Conservation (phyloP, 176 grass and related monocot species). For the Pontederia paniculata region DNA sequence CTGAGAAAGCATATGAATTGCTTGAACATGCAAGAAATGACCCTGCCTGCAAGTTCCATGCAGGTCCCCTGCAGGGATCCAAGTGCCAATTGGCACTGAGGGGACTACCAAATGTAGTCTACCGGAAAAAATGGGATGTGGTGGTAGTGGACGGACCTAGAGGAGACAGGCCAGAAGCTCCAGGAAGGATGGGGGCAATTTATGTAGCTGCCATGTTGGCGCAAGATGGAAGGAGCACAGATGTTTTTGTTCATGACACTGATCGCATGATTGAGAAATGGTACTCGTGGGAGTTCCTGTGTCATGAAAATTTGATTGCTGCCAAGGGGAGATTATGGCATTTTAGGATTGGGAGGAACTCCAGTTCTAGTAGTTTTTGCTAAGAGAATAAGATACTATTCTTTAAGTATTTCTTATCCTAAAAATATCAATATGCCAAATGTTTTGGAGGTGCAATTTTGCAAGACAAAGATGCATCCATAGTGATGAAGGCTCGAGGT, state of each 20-base stretch:
- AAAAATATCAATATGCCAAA: too few relatives aligned
- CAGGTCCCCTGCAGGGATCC: background rate
- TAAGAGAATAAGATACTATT: background rate
- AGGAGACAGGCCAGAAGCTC: slow-evolving; percentile 22
- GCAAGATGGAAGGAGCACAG: slow-evolving; percentile 12
- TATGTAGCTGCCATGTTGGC: slow-evolving; percentile 23
- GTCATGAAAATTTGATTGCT: slow-evolving; percentile 54
- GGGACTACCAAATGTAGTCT: slow-evolving; percentile 39
- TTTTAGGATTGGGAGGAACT: slow-evolving; percentile 30
- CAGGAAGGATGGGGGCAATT: slow-evolving; percentile 39
- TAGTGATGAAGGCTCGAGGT: too few relatives aligned
- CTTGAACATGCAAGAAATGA: background rate
- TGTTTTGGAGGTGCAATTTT: too few relatives aligned
- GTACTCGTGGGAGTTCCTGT: slow-evolving; percentile 80
- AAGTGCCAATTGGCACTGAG: slow-evolving; percentile 41
- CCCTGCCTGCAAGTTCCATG: slow-evolving; percentile 2
- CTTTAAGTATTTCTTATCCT: slow-evolving; percentile 15
- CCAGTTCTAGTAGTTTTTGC: slow-evolving; percentile 29
- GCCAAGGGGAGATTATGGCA: slow-evolving; percentile 64
- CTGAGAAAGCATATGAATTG: slow-evolving; percentile 7
- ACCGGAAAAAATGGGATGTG: slow-evolving; percentile 51
- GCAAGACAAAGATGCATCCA: too few relatives aligned
- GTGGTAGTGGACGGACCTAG: slow-evolving; percentile 65
- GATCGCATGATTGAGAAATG: slow-evolving; percentile 55
- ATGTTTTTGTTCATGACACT: slow-evolving; percentile 57